Conservation (phyloP, 805 yeast species). For the Lipomyces starkeyi region DNA sequence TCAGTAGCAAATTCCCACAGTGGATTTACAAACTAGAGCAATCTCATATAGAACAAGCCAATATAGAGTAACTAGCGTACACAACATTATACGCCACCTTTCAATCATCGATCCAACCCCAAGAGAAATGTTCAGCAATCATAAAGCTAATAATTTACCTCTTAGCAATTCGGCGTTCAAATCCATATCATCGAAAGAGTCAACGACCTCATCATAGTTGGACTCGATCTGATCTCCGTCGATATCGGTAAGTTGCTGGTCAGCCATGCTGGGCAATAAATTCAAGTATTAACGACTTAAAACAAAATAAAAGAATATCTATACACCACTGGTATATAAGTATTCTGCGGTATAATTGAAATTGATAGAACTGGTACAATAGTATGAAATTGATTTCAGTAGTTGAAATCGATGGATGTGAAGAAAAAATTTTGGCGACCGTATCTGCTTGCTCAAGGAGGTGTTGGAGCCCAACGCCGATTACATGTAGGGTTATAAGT, state of each 20-base stretch:
- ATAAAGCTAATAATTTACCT: conserved; percentile 48
- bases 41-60: neutral
- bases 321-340: conserved; percentile 4
- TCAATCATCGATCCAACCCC: neutral
- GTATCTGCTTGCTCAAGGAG: neutral
- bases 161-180: conserved; percentile 74
- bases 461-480: neutral
- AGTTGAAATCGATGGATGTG: neutral
- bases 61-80: neutral
- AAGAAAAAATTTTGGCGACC: conserved; percentile 14
- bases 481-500: neutral
- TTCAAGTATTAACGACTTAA: conserved; percentile 2
- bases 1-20: neutral
- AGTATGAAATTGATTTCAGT: neutral
- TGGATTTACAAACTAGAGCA: neutral
- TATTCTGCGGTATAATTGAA: neutral
- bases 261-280: conserved; percentile 35
- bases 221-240: conserved; percentile 64
- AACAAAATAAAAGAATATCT: conserved; percentile 7
- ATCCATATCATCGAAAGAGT: conserved; percentile 75
- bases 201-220: conserved; percentile 91
- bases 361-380: neutral
- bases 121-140: neutral
- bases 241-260: conserved; percentile 34
- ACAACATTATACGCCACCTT: neutral